Evolutionary conservation across 352 stramenopile genomes (phyloP), one percentile per base, ranked within the genome.

Genomic region (Phytophthora crassamura): DNA sequence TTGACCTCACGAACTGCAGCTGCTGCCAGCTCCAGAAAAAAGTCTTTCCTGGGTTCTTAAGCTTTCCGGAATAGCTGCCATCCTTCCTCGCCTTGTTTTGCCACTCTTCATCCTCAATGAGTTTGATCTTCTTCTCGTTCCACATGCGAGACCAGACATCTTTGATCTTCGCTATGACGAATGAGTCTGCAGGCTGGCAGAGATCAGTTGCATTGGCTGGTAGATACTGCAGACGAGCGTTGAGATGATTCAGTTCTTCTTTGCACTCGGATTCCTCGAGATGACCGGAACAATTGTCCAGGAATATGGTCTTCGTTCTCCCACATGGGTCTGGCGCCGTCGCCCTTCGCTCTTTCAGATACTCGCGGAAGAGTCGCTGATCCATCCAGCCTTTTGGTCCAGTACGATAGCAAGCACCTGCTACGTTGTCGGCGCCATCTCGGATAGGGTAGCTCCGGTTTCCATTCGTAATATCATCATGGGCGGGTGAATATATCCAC

Each of bases 1-100:
- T 77, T 74, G 9, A 72, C 48, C 25, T 67, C 59, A n/a, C 47
- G 46, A 30, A 76, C 47, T 14, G 46, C 55, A 39, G 73, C 38
- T 5, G 62, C 48, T 15, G 65, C 58, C 1, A 70, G 28, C 15
- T 56, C 18, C 9, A 81, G n/a, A 32, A 35, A 75, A 75, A 25
- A 62, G 63, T 15, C 46, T 42, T 42, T 5, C 36, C 8, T 16
- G 36, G n/a, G 12, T 42, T 16, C 36, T 42, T 42, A 4, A 42
- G 12, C 12, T 42, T 42, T 1, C 65, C 57, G 11, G 62, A 16
- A 12, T 42, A 42, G 18, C 6, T 42, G 15, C 8, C 36, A 42
- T 42, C 36, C 36, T 16, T 42, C 36, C 36, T 14, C 2, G 12
- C 36, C 6, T 42, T 42, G 8, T 42, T 42, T 42, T 42, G 36